Evolutionary conservation across 805 yeast species (phyloP).

Genomic region (Millerozyma acaciae): DNA sequence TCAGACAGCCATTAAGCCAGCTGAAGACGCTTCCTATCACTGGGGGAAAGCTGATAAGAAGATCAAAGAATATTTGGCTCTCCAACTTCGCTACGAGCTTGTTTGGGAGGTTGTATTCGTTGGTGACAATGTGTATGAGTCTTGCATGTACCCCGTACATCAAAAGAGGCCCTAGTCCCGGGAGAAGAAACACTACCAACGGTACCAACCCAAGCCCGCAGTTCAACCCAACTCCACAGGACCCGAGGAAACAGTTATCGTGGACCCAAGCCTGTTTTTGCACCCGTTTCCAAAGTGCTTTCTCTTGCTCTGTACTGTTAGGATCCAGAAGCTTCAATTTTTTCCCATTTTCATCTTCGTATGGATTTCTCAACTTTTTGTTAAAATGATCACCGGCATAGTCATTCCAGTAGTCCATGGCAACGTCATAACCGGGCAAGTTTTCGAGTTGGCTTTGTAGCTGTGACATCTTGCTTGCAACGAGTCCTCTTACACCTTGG

Average conservation of each 20-base stretch:
- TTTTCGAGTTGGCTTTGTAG: conserved; percentile 26
- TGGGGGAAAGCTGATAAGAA: conserved; percentile 75
- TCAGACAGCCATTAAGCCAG: conserved; percentile 83
- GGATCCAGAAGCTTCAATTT: conserved; percentile 59
- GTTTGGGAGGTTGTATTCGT: conserved; percentile 53
- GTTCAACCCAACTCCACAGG: conserved; percentile 59
- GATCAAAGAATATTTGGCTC: conserved; percentile 70
- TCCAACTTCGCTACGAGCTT: conserved; percentile 65
- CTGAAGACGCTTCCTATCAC: conserved; percentile 70
- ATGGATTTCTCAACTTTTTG: conserved; percentile 56
- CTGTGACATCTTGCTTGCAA: conserved; percentile 17
- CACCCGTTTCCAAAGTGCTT: conserved; percentile 65
- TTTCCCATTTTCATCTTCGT: conserved; percentile 53
- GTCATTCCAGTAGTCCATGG: conserved; percentile 58
- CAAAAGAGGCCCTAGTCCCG: conserved; percentile 77
- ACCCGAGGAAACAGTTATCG: conserved; percentile 79
- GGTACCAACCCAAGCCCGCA: conserved; percentile 81
- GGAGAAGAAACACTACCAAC: conserved; percentile 57
- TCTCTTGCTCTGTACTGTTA: conserved; percentile 52
- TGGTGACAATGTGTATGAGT: conserved; percentile 57
- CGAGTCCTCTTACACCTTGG: conserved; percentile 40
- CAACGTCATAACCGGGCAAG: conserved; percentile 57
- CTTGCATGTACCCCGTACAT: conserved; percentile 80
- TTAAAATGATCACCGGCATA: conserved; percentile 63
- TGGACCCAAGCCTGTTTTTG: conserved; percentile 82